Conservation (phyloP, 129 eudicot species). For the Tagetes erecta region DNA sequence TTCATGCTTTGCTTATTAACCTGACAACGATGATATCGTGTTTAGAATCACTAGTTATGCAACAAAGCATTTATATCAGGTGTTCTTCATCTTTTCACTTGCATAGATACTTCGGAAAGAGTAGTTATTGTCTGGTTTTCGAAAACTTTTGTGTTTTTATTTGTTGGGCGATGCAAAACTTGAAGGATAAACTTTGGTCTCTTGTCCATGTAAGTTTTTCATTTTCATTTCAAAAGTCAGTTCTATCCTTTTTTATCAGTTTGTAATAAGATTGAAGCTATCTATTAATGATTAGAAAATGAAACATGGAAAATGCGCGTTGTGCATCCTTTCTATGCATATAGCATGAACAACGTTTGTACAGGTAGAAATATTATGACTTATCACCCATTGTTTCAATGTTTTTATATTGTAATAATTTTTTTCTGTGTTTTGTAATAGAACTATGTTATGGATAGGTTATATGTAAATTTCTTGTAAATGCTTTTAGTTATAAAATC, state of each 20-base stretch:
- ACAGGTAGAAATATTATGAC: not conserved
- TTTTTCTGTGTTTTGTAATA: not conserved
- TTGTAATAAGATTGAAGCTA: not conserved
- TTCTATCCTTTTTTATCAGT: not conserved
- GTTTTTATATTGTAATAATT: not conserved
- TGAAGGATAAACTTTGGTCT: constrained; percentile 33
- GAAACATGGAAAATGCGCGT: not conserved
- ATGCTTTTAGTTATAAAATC: too few species aligned
- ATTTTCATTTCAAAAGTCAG: not conserved
- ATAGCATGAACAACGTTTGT: not conserved
- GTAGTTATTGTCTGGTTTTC: constrained; percentile 30
- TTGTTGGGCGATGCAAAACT: constrained; percentile 28
- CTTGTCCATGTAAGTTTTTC: constrained; percentile 35
- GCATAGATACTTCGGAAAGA: constrained; percentile 23
- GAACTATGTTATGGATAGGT: not conserved
- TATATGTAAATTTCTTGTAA: not conserved
- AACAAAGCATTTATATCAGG: constrained; percentile 27
- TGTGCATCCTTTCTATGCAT: not conserved
- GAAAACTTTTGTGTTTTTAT: constrained; percentile 21
- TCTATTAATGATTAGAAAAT: constrained; percentile 7
- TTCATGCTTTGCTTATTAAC: constrained; percentile 25
- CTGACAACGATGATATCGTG: constrained; percentile 18
- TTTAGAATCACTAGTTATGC: constrained; percentile 24
- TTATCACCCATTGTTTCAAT: not conserved
- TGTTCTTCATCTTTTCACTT: constrained; percentile 18